A percentile compares a stretch with the other conserved stretches of the same genome.
Evolutionary conservation across 495 filamentous ascomycete genomes (phyloP).

Genomic region (Amniculicola lignicola): DNA sequence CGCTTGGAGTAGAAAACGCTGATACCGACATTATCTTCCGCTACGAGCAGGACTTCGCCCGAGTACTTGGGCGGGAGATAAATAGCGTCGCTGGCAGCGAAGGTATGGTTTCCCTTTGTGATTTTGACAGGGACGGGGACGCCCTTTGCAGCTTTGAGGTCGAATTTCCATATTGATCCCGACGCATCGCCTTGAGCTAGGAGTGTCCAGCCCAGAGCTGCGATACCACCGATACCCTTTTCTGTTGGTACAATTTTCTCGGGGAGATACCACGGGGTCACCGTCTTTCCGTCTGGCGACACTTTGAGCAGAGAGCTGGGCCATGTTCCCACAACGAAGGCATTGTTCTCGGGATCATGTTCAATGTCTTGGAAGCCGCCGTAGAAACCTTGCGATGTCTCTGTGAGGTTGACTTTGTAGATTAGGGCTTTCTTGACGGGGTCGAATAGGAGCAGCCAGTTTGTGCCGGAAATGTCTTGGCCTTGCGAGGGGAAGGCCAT

Average conservation of each 20-base stretch:
- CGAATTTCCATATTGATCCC: constrained; percentile 10
- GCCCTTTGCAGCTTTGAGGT: constrained; percentile 12
- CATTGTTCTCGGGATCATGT: constrained; percentile 21
- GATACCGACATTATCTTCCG: constrained; percentile 16
- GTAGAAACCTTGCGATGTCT: constrained; percentile 9
- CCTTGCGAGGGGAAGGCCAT: constrained; percentile 11
- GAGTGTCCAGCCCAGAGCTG: constrained; percentile 16
- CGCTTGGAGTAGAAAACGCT: constrained; percentile 9
- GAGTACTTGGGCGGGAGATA: constrained; percentile 18
- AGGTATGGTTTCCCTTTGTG: constrained; percentile 10
- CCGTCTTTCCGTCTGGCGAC: constrained; percentile 7
- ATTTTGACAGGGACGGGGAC: constrained; percentile 3
- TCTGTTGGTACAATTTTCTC: constrained; percentile 15
- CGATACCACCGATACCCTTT: constrained; percentile 23
- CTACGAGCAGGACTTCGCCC: constrained; percentile 17
- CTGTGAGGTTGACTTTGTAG: constrained; percentile 29
- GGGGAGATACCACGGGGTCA: constrained; percentile 22
- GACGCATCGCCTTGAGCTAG: constrained; percentile 20
- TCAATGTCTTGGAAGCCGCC: constrained; percentile 31
- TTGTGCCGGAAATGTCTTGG: constrained; percentile 24
- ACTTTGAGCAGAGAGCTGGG: constrained; percentile 17
- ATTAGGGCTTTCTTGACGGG: neutral
- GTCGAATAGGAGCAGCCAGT: constrained; percentile 25
- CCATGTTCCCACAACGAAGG: constrained; percentile 25
- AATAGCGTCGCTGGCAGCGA: constrained; percentile 15